A percentile compares a stretch with the other conserved stretches of the same genome.
These are phyloP conservation scores for Actinomortierella wolfii DNA, from an alignment of 371 early-diverging fungal genomes.

Conservation along the genomic window DNA sequence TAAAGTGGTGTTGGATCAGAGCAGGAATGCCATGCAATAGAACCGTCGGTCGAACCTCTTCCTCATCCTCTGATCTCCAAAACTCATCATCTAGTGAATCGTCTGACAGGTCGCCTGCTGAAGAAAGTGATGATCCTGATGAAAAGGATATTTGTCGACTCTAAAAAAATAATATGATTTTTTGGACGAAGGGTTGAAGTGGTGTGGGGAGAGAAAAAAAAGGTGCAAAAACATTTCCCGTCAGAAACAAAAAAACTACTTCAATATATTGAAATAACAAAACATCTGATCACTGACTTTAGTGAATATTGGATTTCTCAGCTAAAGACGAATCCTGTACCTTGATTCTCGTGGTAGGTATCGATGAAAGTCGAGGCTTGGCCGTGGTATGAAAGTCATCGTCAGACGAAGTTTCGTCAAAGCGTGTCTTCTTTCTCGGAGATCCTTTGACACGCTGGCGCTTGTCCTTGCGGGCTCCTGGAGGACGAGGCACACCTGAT, in stretches of 20 bases:
- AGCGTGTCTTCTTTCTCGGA: constrained; percentile 36
- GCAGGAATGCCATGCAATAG: constrained; percentile 42
- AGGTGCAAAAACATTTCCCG: background rate
- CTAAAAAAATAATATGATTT: constrained; percentile 10
- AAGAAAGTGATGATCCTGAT: constrained; percentile 43
- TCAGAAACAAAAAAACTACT: too few species aligned
- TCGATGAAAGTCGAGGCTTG: constrained; percentile 30
- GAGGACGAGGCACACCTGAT: constrained; percentile 15
- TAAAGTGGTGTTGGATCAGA: constrained; percentile 44
- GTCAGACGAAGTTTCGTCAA: constrained; percentile 45
- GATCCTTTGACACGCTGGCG: constrained; percentile 28
- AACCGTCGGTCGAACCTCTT: constrained; percentile 28
- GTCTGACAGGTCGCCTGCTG: constrained; percentile 38
- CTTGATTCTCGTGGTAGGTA: constrained; percentile 45
- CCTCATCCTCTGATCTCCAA: constrained; percentile 46
- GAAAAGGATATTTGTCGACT: constrained; percentile 41
- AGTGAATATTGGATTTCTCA: background rate
- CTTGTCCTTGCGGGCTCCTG: constrained; percentile 30
- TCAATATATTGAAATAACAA: too few species aligned
- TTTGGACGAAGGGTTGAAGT: background rate
- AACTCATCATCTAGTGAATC: constrained; percentile 38
- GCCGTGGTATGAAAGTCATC: constrained; percentile 45
- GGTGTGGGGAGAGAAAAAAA: background rate
- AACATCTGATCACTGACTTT: too few species aligned
- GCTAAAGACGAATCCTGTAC: constrained; percentile 22